phyloP scores from a whole-genome alignment of 2,329 filamentous ascomycete genomes.

The Penicillium paneum region DNA sequence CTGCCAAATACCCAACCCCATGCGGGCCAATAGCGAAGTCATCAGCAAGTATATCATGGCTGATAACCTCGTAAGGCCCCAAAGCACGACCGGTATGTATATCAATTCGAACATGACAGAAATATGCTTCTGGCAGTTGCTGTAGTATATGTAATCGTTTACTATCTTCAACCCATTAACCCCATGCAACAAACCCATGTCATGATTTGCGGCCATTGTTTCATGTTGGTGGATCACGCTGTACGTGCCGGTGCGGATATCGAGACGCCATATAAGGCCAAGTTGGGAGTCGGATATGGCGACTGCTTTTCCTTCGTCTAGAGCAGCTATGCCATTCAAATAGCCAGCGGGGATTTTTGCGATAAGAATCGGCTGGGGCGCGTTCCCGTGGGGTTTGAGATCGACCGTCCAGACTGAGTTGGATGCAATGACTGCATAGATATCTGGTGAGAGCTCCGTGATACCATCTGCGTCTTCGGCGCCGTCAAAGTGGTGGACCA shows the following conservation, averaged over 20 bases:
- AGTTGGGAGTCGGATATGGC: constrained; percentile 14
- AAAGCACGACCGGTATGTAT: constrained; percentile 10
- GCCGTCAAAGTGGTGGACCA: constrained; percentile 11
- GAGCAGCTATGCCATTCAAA: constrained; percentile 16
- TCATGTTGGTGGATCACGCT: constrained; percentile 13
- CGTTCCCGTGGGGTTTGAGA: background rate
- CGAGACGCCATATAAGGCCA: constrained; percentile 16
- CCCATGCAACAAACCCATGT: constrained; percentile 8
- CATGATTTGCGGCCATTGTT: constrained; percentile 7
- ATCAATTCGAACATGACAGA: constrained; percentile 19
- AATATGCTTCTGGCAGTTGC: constrained; percentile 12
- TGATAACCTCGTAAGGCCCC: constrained; percentile 15
- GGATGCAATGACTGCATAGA: constrained; percentile 15
- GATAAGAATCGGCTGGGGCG: background rate
- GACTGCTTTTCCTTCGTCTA: constrained; percentile 7
- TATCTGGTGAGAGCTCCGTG: constrained; percentile 13
- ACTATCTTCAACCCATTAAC: constrained; percentile 15
- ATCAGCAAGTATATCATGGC: constrained; percentile 9
- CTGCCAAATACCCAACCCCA: constrained; percentile 17
- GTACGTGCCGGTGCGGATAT: constrained; percentile 12
- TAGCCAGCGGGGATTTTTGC: constrained; percentile 12
- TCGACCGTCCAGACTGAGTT: constrained; percentile 19
- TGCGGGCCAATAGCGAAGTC: constrained; percentile 17
- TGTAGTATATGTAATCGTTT: constrained; percentile 17
- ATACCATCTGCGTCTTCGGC: constrained; percentile 14